Percentiles rank a stretch among this genome's conserved stretches.
Evolutionary conservation across 2,329 filamentous ascomycete species (phyloP).

Genomic region (Paraphoma sp.): DNA sequence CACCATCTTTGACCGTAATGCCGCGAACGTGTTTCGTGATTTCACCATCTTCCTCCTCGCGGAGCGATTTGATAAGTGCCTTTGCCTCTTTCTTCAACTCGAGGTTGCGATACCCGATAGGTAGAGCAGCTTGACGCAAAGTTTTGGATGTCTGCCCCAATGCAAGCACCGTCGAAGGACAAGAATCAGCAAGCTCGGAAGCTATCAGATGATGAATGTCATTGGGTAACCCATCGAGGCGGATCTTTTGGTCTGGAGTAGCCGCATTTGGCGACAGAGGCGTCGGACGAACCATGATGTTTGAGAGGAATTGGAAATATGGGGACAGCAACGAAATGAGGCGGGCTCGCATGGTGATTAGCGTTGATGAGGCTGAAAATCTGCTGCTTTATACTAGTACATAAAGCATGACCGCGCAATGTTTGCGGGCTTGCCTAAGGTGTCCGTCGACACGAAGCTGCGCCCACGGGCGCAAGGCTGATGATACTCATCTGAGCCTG

Average conservation of each 20-base stretch:
- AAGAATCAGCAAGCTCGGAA: background rate
- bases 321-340: background rate
- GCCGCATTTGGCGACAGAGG: background rate
- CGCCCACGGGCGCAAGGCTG: background rate
- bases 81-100: background rate
- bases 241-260: background rate
- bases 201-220: conserved; percentile 14
- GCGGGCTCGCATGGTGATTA: background rate
- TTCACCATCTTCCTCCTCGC: background rate
- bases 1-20: conserved; percentile 6
- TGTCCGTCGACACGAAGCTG: background rate
- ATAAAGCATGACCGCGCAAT: background rate
- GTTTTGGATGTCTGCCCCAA: conserved; percentile 5
- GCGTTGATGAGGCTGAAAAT: too few species aligned
- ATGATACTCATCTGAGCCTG: background rate
- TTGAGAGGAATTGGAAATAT: background rate
- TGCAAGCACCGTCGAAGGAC: background rate
- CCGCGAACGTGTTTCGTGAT: conserved; percentile 11
- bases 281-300: background rate
- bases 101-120: conserved; percentile 8
- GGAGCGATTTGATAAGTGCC: conserved; percentile 2
- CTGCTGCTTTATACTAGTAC: background rate
- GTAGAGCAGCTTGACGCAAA: conserved; percentile 3
- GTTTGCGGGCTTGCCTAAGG: background rate
- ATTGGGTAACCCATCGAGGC: background rate